These are phyloP conservation scores for Leccinum olivaceopallidum DNA, from an alignment of 768 basidiomycete genomes.

Conservation along the genomic window DNA sequence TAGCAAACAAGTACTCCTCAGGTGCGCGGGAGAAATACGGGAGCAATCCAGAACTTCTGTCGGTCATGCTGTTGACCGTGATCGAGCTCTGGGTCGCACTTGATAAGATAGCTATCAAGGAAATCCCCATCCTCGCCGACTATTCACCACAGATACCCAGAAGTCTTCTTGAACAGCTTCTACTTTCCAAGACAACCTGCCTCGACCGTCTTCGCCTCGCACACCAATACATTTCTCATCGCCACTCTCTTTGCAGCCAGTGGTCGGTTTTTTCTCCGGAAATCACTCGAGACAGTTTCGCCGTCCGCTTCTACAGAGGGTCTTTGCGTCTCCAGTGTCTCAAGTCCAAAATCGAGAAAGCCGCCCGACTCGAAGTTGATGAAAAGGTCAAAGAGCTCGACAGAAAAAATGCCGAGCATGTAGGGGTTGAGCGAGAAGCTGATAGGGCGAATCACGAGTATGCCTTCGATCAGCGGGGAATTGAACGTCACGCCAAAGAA, in stretches of 20 bases:
- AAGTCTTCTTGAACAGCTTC: conserved; percentile 19
- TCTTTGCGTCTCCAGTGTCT: conserved; percentile 28
- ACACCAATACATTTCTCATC: conserved; percentile 31
- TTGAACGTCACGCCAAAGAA: not conserved
- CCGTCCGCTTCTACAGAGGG: conserved; percentile 35
- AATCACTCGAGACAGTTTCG: conserved; percentile 27
- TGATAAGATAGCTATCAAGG: conserved; percentile 15
- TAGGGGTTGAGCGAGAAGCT: not conserved
- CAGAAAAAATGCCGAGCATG: not conserved
- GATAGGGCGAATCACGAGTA: not conserved
- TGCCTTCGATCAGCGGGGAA: not conserved
- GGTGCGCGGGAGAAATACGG: conserved; percentile 17
- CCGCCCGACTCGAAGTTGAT: not conserved
- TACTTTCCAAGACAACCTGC: conserved; percentile 28
- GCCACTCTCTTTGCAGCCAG: conserved; percentile 18
- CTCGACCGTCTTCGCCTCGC: conserved; percentile 30
- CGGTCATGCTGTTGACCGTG: conserved; percentile 40
- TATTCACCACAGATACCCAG: conserved; percentile 33
- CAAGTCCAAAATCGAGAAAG: conserved; percentile 27
- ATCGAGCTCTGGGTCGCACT: conserved; percentile 37
- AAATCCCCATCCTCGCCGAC: conserved; percentile 4
- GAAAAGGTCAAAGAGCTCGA: not conserved
- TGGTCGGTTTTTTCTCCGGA: conserved; percentile 34
- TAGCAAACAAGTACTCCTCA: conserved; percentile 25
- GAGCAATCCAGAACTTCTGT: conserved; percentile 35